Conservation (phyloP, 345 rosid genomes). For the Arabidopsis arenosa region DNA sequence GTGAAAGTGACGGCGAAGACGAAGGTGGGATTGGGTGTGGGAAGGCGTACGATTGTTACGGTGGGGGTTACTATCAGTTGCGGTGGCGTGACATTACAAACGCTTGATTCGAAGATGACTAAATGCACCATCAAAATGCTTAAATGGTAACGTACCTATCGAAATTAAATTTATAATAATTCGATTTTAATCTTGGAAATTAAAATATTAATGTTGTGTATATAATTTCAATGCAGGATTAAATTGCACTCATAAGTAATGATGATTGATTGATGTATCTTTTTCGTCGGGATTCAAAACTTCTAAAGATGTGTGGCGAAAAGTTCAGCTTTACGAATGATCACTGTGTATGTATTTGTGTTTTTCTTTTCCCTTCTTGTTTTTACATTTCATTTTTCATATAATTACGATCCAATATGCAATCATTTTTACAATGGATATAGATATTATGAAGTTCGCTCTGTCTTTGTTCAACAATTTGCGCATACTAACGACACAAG, state of each 20-base stretch:
- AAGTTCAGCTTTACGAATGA: not conserved
- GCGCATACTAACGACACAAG: not conserved
- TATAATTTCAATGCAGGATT: constrained; percentile 35
- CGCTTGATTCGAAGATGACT: constrained; percentile 57
- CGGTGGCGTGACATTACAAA: constrained; percentile 53
- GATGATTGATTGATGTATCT: constrained; percentile 22
- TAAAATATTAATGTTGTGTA: not conserved
- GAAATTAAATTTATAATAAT: too few relatives aligned
- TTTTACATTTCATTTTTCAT: not conserved
- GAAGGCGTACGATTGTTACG: constrained; percentile 54
- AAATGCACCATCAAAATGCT: constrained; percentile 61
- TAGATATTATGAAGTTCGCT: not conserved
- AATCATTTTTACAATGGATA: not conserved
- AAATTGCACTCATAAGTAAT: constrained; percentile 31
- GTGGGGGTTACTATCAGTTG: constrained; percentile 56
- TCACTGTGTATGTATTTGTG: not conserved
- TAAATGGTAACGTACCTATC: constrained; percentile 58
- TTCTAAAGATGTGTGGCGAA: not conserved
- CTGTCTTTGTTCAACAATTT: too few relatives aligned
- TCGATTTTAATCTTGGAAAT: not conserved
- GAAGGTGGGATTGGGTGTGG: constrained; percentile 55
- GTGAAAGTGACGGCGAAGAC: constrained; percentile 64
- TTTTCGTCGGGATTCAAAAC: not conserved
- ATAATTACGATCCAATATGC: not conserved
- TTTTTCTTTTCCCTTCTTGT: not conserved